A percentile compares a stretch with the other conserved stretches of the same genome.
Conservation (phyloP, 2,329 filamentous ascomycete genomes). For the Penicillium nordicum region DNA sequence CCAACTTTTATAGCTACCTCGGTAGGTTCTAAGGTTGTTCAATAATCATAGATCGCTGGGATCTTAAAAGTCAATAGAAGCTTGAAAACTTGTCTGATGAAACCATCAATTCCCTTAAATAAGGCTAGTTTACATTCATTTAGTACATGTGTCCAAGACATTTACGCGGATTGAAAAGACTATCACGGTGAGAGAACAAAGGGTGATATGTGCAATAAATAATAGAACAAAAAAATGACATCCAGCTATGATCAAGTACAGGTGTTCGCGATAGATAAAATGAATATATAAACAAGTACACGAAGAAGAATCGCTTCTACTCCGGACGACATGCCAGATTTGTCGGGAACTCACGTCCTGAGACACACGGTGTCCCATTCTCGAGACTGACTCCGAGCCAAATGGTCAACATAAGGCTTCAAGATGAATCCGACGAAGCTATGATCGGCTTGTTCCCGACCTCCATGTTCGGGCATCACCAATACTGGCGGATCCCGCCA, state of each 20-base stretch:
- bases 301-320: slow-evolving; percentile 6
- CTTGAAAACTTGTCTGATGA: background rate
- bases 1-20: too few relatives aligned
- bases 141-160: background rate
- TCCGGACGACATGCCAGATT: background rate
- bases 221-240: background rate
- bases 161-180: background rate
- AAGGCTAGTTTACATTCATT: background rate
- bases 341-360: background rate
- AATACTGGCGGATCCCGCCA: background rate
- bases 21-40: too few relatives aligned
- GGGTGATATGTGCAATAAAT: background rate
- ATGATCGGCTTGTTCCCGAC: background rate
- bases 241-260: slow-evolving; percentile 6
- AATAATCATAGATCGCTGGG: too few relatives aligned
- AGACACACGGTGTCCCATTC: background rate
- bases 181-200: background rate
- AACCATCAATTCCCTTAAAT: background rate
- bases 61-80: background rate
- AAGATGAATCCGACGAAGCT: background rate
- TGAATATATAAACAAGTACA: slow-evolving; percentile 9
- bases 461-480: background rate
- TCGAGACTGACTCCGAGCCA: background rate
- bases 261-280: background rate
- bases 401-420: background rate